These are phyloP conservation scores for Blepharisma japonicum DNA, from an alignment of 73 alveolate genomes.

Conservation along the genomic window DNA sequence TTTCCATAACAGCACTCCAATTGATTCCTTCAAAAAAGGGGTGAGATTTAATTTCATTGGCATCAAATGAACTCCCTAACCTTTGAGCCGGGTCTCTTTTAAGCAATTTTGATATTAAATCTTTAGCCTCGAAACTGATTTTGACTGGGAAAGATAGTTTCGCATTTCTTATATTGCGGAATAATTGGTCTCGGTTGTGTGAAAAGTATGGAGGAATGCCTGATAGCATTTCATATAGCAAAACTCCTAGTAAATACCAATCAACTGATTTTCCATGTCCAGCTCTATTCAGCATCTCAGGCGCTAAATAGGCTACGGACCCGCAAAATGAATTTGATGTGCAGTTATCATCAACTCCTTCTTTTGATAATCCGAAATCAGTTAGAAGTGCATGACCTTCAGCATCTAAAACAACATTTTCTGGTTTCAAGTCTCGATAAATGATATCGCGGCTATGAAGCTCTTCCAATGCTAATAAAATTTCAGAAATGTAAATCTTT, in stretches of 20 bases:
- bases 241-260: conserved; percentile 90
- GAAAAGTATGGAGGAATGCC: conserved; percentile 89
- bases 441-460: conserved; percentile 84
- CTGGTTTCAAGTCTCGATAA: conserved; percentile 93
- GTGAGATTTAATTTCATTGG: conserved; percentile 79
- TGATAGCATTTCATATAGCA: conserved; percentile 85
- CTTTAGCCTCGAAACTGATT: too few species aligned
- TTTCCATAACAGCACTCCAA: conserved; percentile 61
- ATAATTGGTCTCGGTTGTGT: conserved; percentile 80
- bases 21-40: conserved; percentile 69
- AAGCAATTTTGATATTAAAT: conserved; percentile 36
- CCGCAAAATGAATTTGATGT: conserved; percentile 85
- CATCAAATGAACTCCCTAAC: conserved; percentile 63
- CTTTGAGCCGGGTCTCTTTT: conserved; percentile 72
- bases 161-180: conserved; percentile 84
- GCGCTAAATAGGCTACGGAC: conserved; percentile 89
- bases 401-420: conserved; percentile 85
- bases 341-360: conserved; percentile 63
- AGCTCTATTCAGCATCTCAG: conserved; percentile 79
- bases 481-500: conserved; percentile 74
- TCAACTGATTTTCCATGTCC: conserved; percentile 96
- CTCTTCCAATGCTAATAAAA: conserved; percentile 84
- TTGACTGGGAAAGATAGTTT: conserved; percentile 34
- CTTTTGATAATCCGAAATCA: conserved; percentile 91
- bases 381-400: conserved; percentile 95